Base-by-base conservation (phyloP, 441 rosid genomes). In the Corymbia calophylla region DNA sequence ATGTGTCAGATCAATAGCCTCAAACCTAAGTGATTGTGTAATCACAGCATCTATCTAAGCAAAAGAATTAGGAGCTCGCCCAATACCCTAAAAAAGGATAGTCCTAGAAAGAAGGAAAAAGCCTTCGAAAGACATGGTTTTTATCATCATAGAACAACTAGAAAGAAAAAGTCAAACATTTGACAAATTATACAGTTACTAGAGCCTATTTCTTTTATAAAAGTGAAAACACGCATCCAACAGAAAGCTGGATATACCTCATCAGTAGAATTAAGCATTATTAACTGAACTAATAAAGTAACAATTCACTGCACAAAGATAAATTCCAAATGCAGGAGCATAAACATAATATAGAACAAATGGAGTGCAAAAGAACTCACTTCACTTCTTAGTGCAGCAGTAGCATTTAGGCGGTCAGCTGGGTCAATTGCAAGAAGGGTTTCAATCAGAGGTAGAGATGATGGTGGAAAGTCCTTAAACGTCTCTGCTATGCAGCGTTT, bases 391-490 rank as follows among this genome's bases (percentile, higher is more conserved):
- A 95, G 90, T 87, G 96, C 97, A 87, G 93, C 92, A 87, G 95
- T 91, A 53, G 97, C 96, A 90, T 95, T 94, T 89, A 90, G 92
- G 85, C 97, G 93, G 87, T 91, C 91, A 6, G 93, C 91, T 8
- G 96, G 97, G 88, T 94, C 95, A 86, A 95, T 93, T 32, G 97
- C 93, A 53, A 95, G 96, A 88, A 95, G 95, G 68, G 93, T 93
- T 87, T 94, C 97, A 89, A 95, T 93, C 51, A 95, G 93, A 10
- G 94, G 94, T 87, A 95, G 88, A n/a, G 95, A 93, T 53, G 94
- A 90, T 18, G 91, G 88, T 9, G 97, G 96, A 62, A 95, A 92
- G 73, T 94, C 96, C 88, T 94, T 93, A 86, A 94, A 95, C 90
- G 94, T 94, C 89, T 93, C 96, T 39, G 66, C 90, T 64, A 95